A percentile compares a stretch with the other conserved stretches of the same genome.
Evolutionary conservation across 2,329 filamentous ascomycete genomes (phyloP).

Genomic region (Curvularia hawaiiensis): DNA sequence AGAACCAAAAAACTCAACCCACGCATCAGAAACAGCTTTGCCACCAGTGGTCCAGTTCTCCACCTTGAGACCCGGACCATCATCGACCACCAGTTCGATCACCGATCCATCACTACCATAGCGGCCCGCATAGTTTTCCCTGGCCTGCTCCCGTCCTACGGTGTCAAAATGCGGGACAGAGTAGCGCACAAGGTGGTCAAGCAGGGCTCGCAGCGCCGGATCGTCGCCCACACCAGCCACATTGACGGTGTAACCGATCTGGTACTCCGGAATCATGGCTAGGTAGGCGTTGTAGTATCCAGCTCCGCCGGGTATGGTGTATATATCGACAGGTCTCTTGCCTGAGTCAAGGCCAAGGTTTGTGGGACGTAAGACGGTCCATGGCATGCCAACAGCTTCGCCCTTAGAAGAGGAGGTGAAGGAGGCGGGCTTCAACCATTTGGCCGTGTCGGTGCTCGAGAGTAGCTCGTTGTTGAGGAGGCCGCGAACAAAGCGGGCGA

Average conservation of each 20-base stretch:
- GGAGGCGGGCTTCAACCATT: background rate
- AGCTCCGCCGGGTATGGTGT: background rate
- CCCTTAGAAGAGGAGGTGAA: background rate
- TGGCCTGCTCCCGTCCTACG: background rate
- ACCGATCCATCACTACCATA: background rate
- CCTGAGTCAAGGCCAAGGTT: constrained; percentile 1
- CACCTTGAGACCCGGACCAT: background rate
- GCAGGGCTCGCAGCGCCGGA: background rate
- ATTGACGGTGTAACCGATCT: background rate
- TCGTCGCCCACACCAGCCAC: background rate
- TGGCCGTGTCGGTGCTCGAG: background rate
- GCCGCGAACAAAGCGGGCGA: background rate
- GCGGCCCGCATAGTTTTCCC: background rate
- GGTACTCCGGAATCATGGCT: background rate
- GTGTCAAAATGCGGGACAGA: background rate
- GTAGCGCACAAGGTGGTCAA: background rate
- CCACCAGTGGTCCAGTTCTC: background rate
- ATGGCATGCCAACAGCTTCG: background rate
- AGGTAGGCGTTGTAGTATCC: background rate
- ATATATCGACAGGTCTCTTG: background rate
- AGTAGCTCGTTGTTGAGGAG: constrained; percentile 1
- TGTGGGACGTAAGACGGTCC: background rate
- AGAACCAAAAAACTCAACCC: background rate
- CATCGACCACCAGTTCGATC: background rate
- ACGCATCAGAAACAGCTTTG: background rate